Base-by-base conservation (phyloP, 805 yeast species). In the Candida sanyiensis region DNA sequence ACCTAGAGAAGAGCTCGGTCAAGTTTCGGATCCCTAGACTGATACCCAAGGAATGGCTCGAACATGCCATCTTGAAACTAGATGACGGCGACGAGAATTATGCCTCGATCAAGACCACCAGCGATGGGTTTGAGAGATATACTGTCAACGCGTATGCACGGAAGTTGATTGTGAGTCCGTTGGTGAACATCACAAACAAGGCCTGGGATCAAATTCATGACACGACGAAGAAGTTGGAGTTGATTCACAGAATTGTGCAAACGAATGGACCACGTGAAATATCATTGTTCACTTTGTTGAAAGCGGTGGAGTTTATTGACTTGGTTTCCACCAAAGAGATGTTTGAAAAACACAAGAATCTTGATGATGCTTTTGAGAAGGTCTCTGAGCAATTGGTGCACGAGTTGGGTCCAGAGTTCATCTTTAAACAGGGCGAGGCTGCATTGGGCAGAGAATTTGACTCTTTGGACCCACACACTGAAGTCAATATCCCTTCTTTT, bases 21-120 rank as follows among this genome's bases (percentile, higher is more conserved):
- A 62, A 64, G 26, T 50, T 74, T 22, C 62, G 86, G 33, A 62
- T 83, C 9, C 88, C 89, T 1, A 50, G 57, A 6, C 67, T 75
- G 2, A 62, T 77, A 17, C 74, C 77, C 0, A 48, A 45, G 19
- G 44, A 43, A 7, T 65, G 69, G 66, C 51, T 67, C 15, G 25
- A 45, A 1, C 48, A 56, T 28, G 43, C 51, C 2, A 43, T 62
- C 6, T 50, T 56, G 18, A 30, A 35, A 22, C 38, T 44, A 3
- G 38, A 42, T 2, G 42, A 45, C 3, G 39, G 44, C 2, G 37
- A 46, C 28, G 39, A 42, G 11, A 54, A 48, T 4, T 54, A 48
- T 39, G 56, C 57, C 2, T 56, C 63, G 6, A 51, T 63, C 13
- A 67, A 66, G 28, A 52, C 60, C 0, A 48, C 58, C 1, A 47